Evolutionary conservation across 306 rosid species (phyloP).

Genomic region (Lathyrus tuberosus): DNA sequence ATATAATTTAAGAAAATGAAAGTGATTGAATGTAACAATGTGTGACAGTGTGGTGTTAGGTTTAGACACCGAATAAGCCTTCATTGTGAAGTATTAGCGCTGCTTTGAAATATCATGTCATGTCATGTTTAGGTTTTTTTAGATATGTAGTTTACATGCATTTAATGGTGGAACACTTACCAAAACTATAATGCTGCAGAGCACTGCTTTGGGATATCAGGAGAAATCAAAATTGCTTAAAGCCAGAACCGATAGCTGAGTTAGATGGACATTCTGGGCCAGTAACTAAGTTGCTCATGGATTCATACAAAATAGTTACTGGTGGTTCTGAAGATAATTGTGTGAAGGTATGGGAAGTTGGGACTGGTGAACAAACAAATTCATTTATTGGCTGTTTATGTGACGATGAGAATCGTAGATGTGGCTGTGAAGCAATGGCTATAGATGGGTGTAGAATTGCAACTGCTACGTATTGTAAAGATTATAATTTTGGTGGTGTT

Average conservation of each 20-base stretch:
- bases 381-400: slow-evolving; percentile 44
- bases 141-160: not conserved
- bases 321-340: slow-evolving; percentile 48
- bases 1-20: not conserved
- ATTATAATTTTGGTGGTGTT: not conserved
- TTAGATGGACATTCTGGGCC: slow-evolving; percentile 67
- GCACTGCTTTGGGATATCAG: slow-evolving; percentile 88
- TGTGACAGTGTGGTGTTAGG: not conserved
- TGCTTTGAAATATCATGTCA: not conserved
- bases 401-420: not conserved
- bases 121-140: not conserved
- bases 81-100: not conserved
- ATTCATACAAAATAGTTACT: slow-evolving; percentile 71
- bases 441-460: slow-evolving; percentile 59
- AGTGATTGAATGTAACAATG: not conserved
- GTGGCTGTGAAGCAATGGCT: slow-evolving; percentile 61
- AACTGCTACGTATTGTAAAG: slow-evolving; percentile 45
- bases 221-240: slow-evolving; percentile 53
- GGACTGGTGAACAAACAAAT: slow-evolving; percentile 56
- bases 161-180: slow-evolving; percentile 9
- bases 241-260: slow-evolving; percentile 58
- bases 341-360: slow-evolving; percentile 66
- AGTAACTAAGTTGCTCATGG: slow-evolving; percentile 65
- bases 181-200: slow-evolving; percentile 50
- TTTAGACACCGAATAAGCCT: not conserved